Conservation (phyloP, 176 grass and related monocot species). For the Poa pratensis region DNA sequence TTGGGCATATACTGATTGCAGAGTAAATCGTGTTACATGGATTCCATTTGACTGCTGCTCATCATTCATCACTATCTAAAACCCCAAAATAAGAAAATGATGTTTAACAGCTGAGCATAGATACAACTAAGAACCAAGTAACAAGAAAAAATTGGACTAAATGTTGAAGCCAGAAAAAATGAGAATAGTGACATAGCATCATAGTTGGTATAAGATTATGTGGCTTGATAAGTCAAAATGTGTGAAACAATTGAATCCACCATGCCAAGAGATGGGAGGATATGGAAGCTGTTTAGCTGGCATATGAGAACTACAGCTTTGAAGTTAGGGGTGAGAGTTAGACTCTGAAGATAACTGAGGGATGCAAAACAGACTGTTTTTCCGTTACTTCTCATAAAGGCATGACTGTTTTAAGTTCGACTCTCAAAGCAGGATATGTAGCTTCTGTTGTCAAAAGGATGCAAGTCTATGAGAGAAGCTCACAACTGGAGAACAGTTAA, state of each 20-base stretch:
- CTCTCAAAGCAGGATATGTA: conserved; percentile 21
- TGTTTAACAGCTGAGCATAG: conserved; percentile 12
- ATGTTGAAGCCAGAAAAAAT: conserved; percentile 10
- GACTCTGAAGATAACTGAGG: not conserved
- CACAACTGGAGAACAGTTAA: conserved; percentile 15
- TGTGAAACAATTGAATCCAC: not conserved
- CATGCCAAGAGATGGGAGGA: conserved; percentile 17
- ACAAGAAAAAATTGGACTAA: conserved; percentile 12
- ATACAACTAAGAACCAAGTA: conserved; percentile 32
- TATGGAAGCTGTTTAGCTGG: conserved; percentile 3
- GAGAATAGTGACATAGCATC: not conserved
- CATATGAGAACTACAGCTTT: conserved; percentile 19
- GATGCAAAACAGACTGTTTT: conserved; percentile 1
- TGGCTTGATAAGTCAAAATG: conserved; percentile 16
- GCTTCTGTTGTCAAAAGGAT: not conserved
- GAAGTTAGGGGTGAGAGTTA: conserved; percentile 3
- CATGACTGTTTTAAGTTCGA: conserved; percentile 1
- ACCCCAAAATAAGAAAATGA: conserved; percentile 30
- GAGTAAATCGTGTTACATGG: conserved; percentile 83
- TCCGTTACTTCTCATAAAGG: not conserved
- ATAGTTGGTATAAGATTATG: not conserved
- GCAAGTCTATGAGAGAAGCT: not conserved
- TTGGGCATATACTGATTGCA: conserved; percentile 96
- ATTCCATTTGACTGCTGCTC: conserved; percentile 92
- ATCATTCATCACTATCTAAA: conserved; percentile 97